Evolutionary conservation across 2,329 filamentous ascomycete genomes (phyloP).

Genomic region (Drechslerella stenobrocha): DNA sequence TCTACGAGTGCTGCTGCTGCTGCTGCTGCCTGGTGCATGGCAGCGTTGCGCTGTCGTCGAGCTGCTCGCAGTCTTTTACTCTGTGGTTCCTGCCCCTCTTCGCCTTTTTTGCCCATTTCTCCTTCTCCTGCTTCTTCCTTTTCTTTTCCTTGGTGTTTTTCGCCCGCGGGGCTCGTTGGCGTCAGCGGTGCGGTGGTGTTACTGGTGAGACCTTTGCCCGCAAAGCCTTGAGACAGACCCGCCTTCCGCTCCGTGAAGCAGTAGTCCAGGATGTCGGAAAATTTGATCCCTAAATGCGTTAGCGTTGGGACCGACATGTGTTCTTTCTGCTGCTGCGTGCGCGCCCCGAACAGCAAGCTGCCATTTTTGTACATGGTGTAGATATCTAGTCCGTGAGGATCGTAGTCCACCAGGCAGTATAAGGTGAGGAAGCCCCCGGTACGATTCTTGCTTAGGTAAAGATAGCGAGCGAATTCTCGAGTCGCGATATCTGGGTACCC

Average conservation of each 20-base stretch:
- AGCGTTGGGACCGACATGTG: slow-evolving; percentile 35
- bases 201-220: too few relatives aligned
- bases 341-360: slow-evolving; percentile 64
- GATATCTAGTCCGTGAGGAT: slow-evolving; percentile 75
- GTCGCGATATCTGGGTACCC: slow-evolving; percentile 78
- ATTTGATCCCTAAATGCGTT: slow-evolving; percentile 30
- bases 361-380: slow-evolving; percentile 73
- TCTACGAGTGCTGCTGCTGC: not conserved
- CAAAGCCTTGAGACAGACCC: slow-evolving; percentile 2
- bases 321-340: slow-evolving; percentile 11
- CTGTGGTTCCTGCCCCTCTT: slow-evolving; percentile 11
- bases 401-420: slow-evolving; percentile 70
- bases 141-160: not conserved
- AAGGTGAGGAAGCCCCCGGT: slow-evolving; percentile 60
- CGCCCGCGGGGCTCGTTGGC: not conserved
- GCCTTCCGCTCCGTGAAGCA: slow-evolving; percentile 11
- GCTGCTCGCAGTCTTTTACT: slow-evolving; percentile 23
- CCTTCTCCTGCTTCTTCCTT: slow-evolving; percentile 2
- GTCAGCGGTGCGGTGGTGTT: too few relatives aligned
- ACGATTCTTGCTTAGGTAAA: slow-evolving; percentile 59
- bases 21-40: slow-evolving; percentile 3
- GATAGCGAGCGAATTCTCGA: slow-evolving; percentile 64
- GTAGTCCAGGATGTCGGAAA: slow-evolving; percentile 34
- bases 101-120: slow-evolving; percentile 15
- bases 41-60: not conserved